Evolutionary conservation across 441 rosid species (phyloP).

Genomic region (Manihot esculenta): DNA sequence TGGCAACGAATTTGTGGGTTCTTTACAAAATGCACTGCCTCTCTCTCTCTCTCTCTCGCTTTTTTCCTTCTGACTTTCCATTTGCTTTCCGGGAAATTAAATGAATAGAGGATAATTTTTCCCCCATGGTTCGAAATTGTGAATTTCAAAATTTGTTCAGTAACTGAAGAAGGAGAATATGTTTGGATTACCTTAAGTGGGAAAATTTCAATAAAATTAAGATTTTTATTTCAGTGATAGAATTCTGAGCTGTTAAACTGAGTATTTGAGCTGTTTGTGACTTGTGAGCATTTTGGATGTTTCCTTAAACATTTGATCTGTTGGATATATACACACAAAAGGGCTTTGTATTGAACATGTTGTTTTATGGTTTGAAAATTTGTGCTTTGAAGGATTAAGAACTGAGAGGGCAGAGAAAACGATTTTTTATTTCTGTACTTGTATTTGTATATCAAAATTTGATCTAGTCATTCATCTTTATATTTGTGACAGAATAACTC

Average conservation of each 20-base stretch:
- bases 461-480: constrained; percentile 6
- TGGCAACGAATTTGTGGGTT: constrained; percentile 68
- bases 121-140: background rate
- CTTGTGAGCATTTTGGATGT: no score
- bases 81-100: background rate
- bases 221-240: no score
- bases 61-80: background rate
- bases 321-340: no score
- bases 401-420: no score
- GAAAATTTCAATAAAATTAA: no score
- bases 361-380: no score
- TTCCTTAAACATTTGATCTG: no score
- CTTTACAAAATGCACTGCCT: background rate
- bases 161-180: background rate
- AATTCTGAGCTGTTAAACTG: no score
- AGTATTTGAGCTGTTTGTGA: no score
- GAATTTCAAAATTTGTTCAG: background rate
- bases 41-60: background rate
- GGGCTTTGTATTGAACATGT: no score
- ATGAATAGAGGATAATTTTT: background rate
- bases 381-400: no score
- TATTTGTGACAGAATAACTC: constrained; percentile 55
- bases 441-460: background rate
- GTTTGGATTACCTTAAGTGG: background rate
- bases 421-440: no score